Evolutionary conservation across 768 basidiomycete species (phyloP), one percentile per base, ranked within the genome.

Genomic region (Boletellus ananas): DNA sequence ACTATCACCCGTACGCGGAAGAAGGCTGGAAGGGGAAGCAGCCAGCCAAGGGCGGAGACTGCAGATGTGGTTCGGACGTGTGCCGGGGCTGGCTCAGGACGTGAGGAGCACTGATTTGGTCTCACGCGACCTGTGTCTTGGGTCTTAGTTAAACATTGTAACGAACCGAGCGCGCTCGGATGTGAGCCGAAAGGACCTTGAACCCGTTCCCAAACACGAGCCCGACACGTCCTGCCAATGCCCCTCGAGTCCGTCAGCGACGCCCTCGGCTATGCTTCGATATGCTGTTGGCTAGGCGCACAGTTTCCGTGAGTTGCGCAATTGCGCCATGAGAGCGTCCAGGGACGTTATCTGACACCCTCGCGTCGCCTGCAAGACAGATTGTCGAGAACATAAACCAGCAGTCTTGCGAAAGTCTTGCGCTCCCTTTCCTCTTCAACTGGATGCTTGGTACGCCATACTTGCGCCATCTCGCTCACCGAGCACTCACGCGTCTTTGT

Each of bases 401-500:
- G 16, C 81, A 85, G 64, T 92, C 89, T 38, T 91, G 87, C 64
- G 92, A 93, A 59, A 87, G 94, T 27, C 83, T 99, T 43, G 88
- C 96, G 1, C 74, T 97, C 16, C 93, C 94, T 0, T 99, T 99
- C 69, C 78, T 99, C 47, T 77, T 84, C 54, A 96, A 90, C 59
- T 99, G 96, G 96, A 73, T 94, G 50, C 75, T 90, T 20, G 94
- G 93, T 93, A 61, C 60, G 79, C 69, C 34, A 20, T 42, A n/a
- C 21, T 52, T 50, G 50, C 43, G 43, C 52, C 47, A 56, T 27
- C 21, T 4, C 41, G 25, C 27, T 48, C 49, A 36, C 39, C 18
- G 21, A 53, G 13, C 18, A 18, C 20, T 64, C 49, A 56, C 43
- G 20, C 27, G 40, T 21, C 21, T 16, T 59, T 23, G 23, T 65